Base-by-base conservation (phyloP, 768 basidiomycete species). In the Leccinellum albellum region DNA sequence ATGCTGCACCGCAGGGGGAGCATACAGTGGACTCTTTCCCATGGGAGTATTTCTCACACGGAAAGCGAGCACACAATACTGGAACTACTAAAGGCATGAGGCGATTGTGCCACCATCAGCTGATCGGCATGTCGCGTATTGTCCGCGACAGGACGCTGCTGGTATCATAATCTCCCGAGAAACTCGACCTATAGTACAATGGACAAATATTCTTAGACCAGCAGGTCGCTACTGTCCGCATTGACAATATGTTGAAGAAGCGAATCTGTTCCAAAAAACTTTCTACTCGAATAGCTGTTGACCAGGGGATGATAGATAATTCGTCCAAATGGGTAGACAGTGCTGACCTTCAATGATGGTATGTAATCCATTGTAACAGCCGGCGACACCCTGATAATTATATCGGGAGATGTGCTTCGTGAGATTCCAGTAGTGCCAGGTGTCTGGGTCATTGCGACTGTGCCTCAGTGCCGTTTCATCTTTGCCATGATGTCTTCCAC, bases 371-470 rank as follows among this genome's bases (percentile, higher is more conserved):
- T 70, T 69, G 56, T 82, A 81, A 55, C 66, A 75, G 50, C 63
- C 66, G 37, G 37, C 20, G 23, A 26, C 50, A 35, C 59, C 61
- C 17, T 58, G 57, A 60, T 78, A 75, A 20, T 70, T 69, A 63
- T 78, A 81, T 35, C 79, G 78, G 69, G 78, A 78, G 54, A 80
- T 80, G 61, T 79, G 73, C 32, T 60, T 62, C n/a, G 78, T 77
- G 29, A 81, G 70, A 53, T 70, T 68, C 79, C 78, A 79, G 53
- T 79, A 79, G 50, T 70, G 69, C 40, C 69, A 60, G 8, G 80
- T 81, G 61, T 81, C 78, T 77, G 60, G 3, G 35, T 50, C 58
- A 51, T 54, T n/a, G 49, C 37, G 52, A 6, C 9, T 53, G 53
- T 53, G 57, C 54, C 20, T 72, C 57, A 62, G 17, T 23, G 10